Evolutionary conservation across 2,329 filamentous ascomycete species (phyloP), one percentile per base, ranked within the genome.

Genomic region (Xylaria sp.): DNA sequence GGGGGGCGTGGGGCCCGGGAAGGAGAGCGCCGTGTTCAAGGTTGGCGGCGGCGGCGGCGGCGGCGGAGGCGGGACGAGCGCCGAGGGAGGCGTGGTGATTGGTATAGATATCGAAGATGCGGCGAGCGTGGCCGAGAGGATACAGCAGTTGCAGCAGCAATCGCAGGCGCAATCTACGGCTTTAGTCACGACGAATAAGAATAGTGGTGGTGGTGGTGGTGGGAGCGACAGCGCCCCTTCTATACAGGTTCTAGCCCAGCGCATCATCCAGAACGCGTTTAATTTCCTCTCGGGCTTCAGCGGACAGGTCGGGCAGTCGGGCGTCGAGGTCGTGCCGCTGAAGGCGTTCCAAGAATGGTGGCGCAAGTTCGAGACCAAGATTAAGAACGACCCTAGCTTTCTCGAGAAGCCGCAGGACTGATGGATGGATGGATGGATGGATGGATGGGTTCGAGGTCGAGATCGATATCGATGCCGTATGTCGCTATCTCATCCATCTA

Each of bases 281-380:
- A 98, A 99, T 81, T 98, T 97, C 79, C 84, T 99, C 66, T 90
- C 95, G 3, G 92, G 93, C 75, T 98, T 97, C 84, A 93, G 91
- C 68, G 88, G 89, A 44, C 86, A 87, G 65, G 84, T 84, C 1
- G 85, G 85, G 2, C 82, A 83, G 29, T 86, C 84, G 1, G 92
- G 92, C 0, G 88, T 92, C 54, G 95, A 98, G 79, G 92, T 97
- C 13, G 93, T 99, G 27, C 94, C 96, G n/a, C 82, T 99, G 72
- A 96, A 93, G 82, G 93, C 92, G 5, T 99, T 99, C 79, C 92
- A 97, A 82, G 93, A 97, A 67, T 99, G 97, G 96, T 99, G 97
- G 96, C 87, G 86, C 69, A 98, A 98, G 81, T 99, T 99, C 82
- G 95, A 99, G 83, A 88, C 89, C 69, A 91, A 90, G 77, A 87